Evolutionary conservation across 2,329 filamentous ascomycete species (phyloP), one percentile per base, ranked within the genome.

Genomic region (Ceratocystis diversiconidia): DNA sequence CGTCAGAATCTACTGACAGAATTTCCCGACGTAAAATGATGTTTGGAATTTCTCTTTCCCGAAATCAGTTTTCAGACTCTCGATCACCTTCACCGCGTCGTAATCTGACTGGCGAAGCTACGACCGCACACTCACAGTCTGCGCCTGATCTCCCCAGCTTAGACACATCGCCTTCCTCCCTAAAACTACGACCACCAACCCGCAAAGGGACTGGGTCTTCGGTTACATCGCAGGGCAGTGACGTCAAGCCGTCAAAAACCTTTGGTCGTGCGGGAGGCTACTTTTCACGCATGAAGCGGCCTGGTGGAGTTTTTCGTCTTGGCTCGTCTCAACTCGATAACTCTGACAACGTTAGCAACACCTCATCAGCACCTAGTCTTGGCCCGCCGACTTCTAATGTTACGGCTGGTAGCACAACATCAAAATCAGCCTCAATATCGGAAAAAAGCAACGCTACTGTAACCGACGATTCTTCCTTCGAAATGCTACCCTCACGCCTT

Each of bases 281-380:
- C 70, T 73, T 84, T 63, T 78, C 76, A 67, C 82, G 76, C 71
- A 79, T 82, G 67, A 76, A 74, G 68, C 70, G 78, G 65, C 77
- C 79, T 57, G 75, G 76, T 48, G 73, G 73, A 67, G 74, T 78
- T 44, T 74, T 78, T 48, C 72, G 74, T 52, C 79, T 76, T 68
- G 73, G 74, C 66, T 72, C 73, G 55, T 73, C 73, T 63, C 72
- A 70, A 68, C 71, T 71, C 30, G 66, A 67, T 63, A 75, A 75
- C 63, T 76, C 74, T 8, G 75, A 78, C 66, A 75, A 76, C 62
- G 79, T 78, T 72, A 75, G 76, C 65, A 66, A 43, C 44, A 74
- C 77, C 62, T 80, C 79, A 10, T 81, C 79, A 15, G 75, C 78
- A 28, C 76, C 76, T 17, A 80, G 76, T 70, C 71, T 78, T 43